Base-by-base conservation (phyloP, 2,329 filamentous ascomycete genomes). In the Aspergillus sojae region DNA sequence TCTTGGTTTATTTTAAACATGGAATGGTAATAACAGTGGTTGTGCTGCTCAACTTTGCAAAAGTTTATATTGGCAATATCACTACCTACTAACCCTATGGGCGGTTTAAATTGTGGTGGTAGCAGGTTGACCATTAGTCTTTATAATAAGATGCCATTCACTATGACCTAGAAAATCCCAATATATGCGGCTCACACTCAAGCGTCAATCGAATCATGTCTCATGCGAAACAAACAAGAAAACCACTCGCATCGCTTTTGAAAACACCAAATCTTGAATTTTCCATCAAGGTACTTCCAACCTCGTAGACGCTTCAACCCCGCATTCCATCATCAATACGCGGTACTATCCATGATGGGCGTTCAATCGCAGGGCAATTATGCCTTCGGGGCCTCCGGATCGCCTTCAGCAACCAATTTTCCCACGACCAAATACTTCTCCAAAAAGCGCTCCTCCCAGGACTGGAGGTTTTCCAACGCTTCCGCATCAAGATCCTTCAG, bases 341-440 rank as follows among this genome's bases (percentile, higher is more conserved):
- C 39, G 39, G 16, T 41, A 41, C 16, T 3, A 19, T 41, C 39
- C 39, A 11, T 46, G 11, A 4, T 21, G 43, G n/a, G 7, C 12
- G n/a, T 16, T 21, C 11, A 26, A 53, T 57, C 43, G n/a, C 26
- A 23, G 3, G 28, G 26, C 2, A 30, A 55, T 60, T 30, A 69
- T 19, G 71, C 68, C 57, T 72, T 70, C 4, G 74, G 71, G 50
- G 77, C 78, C 56, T 79, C 78, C 3, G 74, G 73, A 66, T 87
- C 81, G 14, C 85, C 85, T 65, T 87, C 87, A 55, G 88, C 82
- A 60, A 97, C 91, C 73, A 99, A 79, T 80, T 88, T 91, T 23
- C 95, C 95, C 16, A 99, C 93, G n/a, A 98, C 88, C 28, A 97
- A 82, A 79, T 99, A 99, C 85, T 99, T 98, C 79, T 94, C 91